Conservation (phyloP, 176 grass and related monocot genomes). For the Neostapfia colusana region DNA sequence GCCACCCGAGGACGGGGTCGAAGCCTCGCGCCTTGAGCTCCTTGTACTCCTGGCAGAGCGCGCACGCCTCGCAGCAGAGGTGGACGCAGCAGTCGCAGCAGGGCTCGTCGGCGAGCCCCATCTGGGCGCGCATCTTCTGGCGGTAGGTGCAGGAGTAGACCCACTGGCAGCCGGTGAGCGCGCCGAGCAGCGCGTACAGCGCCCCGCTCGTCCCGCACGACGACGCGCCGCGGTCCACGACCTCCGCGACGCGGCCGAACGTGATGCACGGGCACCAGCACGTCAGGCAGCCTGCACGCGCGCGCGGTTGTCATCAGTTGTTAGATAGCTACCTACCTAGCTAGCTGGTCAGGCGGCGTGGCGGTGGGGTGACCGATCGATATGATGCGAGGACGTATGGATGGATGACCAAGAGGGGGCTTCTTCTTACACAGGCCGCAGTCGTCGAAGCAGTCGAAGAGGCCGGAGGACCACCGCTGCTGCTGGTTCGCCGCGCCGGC, state of each 20-base stretch:
- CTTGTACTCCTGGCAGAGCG: constrained; percentile 65
- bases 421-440: constrained; percentile 50
- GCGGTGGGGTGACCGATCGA: background rate
- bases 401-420: no score
- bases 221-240: constrained; percentile 55
- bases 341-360: background rate
- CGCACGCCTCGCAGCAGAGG: constrained; percentile 57
- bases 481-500: background rate
- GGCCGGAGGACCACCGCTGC: constrained; percentile 47
- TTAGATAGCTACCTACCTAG: no score
- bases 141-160: constrained; percentile 68
- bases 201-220: constrained; percentile 54
- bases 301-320: no score
- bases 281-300: constrained; percentile 56
- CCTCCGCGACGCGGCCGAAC: constrained; percentile 69
- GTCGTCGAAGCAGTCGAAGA: constrained; percentile 68
- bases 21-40: constrained; percentile 65
- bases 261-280: constrained; percentile 72
- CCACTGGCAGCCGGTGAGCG: constrained; percentile 27
- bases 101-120: constrained; percentile 38
- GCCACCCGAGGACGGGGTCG: constrained; percentile 59
- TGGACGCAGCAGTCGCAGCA: constrained; percentile 74
- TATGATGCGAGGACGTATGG: no score
- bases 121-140: constrained; percentile 45
- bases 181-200: constrained; percentile 39